A percentile compares a stretch with the other conserved stretches of the same genome.
These are phyloP conservation scores for Limtongia smithiae DNA, from an alignment of 805 yeast genomes.

Conservation along the genomic window DNA sequence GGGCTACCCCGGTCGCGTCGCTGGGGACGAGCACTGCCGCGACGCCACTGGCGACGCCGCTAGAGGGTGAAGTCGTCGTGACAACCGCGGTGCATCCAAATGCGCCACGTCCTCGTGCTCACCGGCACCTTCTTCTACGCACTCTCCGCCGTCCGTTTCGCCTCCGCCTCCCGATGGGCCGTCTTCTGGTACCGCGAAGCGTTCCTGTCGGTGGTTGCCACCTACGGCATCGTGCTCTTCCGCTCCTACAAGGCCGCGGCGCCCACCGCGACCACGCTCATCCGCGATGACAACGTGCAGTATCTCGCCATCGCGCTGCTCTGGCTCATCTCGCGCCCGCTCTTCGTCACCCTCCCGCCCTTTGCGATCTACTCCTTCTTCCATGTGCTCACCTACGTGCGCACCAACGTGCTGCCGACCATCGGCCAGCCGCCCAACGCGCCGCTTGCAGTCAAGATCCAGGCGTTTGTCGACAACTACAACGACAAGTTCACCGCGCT, in stretches of 20 bases:
- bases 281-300: constrained; percentile 67
- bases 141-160: constrained; percentile 36
- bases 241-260: constrained; percentile 46
- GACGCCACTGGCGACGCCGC: no score
- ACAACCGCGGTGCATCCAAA: no score
- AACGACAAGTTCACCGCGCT: constrained; percentile 57
- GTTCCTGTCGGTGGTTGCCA: constrained; percentile 60
- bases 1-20: constrained; percentile 16
- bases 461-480: constrained; percentile 48
- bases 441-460: constrained; percentile 37
- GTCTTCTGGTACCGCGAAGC: constrained; percentile 54
- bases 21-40: constrained; percentile 4
- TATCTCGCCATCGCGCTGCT: constrained; percentile 56
- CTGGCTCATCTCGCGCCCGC: constrained; percentile 59
- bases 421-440: constrained; percentile 41
- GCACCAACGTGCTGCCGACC: constrained; percentile 64
- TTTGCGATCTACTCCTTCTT: constrained; percentile 74
- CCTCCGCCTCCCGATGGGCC: constrained; percentile 37
- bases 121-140: constrained; percentile 42
- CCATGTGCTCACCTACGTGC: constrained; percentile 72
- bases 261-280: constrained; percentile 35
- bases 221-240: constrained; percentile 72
- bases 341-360: constrained; percentile 63
- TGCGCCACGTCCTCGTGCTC: constrained; percentile 53
- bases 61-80: no score